These are phyloP conservation scores for Sporothrix humicola DNA, from an alignment of 2,329 filamentous ascomycete species.

Conservation along the genomic window DNA sequence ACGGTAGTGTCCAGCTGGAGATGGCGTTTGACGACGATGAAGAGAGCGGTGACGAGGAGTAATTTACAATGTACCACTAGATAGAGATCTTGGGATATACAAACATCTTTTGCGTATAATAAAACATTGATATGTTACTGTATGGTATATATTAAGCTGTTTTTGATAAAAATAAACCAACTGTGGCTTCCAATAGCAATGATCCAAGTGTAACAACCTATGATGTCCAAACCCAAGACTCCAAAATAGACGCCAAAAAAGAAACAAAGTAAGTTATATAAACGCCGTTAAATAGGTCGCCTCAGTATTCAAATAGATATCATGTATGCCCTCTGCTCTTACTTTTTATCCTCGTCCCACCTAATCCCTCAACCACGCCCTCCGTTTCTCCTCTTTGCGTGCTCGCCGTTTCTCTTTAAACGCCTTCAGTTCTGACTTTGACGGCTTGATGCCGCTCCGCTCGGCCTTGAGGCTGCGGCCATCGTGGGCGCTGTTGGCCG, in stretches of 20 bases:
- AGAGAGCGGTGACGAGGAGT: conserved; percentile 42
- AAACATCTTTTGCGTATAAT: background rate
- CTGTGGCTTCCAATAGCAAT: no score
- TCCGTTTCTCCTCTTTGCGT: conserved; percentile 91
- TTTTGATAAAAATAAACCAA: no score
- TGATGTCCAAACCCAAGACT: background rate
- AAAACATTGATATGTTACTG: background rate
- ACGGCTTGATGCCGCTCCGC: conserved; percentile 80
- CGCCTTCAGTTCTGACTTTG: conserved; percentile 83
- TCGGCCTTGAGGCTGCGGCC: conserved; percentile 92
- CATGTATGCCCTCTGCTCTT: background rate
- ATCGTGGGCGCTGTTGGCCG: conserved; percentile 87
- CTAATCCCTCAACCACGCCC: conserved; percentile 89
- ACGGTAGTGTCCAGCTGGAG: conserved; percentile 63
- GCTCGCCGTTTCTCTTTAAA: conserved; percentile 89
- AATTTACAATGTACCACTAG: background rate
- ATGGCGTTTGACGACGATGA: conserved; percentile 63
- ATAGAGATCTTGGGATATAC: background rate
- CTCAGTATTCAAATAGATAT: conserved; percentile 4
- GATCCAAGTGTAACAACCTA: background rate
- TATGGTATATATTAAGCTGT: no score
- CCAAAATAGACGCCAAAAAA: background rate
- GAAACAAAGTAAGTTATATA: background rate
- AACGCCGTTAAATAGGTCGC: background rate
- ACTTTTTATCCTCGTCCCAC: background rate